Evolutionary conservation across 805 yeast genomes (phyloP).

Genomic region (Pichia manshurica): DNA sequence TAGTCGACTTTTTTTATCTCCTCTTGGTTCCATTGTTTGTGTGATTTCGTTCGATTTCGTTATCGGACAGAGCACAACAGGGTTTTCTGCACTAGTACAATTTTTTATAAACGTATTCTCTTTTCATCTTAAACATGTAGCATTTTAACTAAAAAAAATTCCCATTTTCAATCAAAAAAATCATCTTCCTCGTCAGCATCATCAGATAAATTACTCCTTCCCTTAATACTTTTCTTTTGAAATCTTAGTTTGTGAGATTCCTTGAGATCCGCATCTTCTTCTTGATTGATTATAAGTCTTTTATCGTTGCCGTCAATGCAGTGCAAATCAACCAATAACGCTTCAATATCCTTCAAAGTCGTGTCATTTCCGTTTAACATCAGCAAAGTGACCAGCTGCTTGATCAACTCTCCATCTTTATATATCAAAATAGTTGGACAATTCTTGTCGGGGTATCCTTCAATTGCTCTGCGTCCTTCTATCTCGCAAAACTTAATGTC

Average conservation of each 20-base stretch:
- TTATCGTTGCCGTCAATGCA: constrained; percentile 65
- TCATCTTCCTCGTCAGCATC: constrained; percentile 38
- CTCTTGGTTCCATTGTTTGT: too few species aligned
- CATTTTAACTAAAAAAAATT: too few species aligned
- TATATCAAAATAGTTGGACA: constrained; percentile 89
- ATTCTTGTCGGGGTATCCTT: constrained; percentile 81
- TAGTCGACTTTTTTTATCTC: background rate
- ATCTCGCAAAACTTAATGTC: constrained; percentile 91
- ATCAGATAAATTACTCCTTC: constrained; percentile 19
- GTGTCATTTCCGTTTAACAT: constrained; percentile 83
- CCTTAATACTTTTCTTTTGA: constrained; percentile 46
- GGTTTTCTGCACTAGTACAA: too few species aligned
- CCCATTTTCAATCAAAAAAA: constrained; percentile 39
- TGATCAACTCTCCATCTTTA: constrained; percentile 67
- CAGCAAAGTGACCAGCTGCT: constrained; percentile 75
- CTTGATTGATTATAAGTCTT: constrained; percentile 55
- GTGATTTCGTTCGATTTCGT: too few species aligned
- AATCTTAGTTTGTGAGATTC: constrained; percentile 50
- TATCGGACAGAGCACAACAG: too few species aligned
- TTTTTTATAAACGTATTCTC: too few species aligned
- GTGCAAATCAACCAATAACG: constrained; percentile 56
- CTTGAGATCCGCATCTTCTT: constrained; percentile 49
- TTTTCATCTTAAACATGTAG: too few species aligned
- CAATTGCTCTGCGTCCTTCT: constrained; percentile 85
- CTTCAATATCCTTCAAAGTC: constrained; percentile 62